Conservation (phyloP, 2,329 filamentous ascomycete genomes). For the Furcasterigmium sp. region DNA sequence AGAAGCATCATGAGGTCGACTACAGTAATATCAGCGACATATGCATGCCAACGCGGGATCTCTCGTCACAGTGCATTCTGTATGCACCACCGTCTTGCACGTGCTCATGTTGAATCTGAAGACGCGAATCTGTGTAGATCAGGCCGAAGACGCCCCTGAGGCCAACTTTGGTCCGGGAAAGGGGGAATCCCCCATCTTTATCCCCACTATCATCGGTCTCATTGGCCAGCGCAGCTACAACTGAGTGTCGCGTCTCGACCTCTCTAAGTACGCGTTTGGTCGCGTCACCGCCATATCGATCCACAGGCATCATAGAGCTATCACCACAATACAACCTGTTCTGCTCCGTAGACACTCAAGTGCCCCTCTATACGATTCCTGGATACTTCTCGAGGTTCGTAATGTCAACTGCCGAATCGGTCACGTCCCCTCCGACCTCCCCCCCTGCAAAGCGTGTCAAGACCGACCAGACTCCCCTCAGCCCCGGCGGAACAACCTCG, state of each 20-base stretch:
- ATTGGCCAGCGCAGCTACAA: not conserved
- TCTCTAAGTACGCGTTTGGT: slow-evolving; percentile 8
- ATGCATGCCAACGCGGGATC: too few species aligned
- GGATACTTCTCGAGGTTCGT: slow-evolving; percentile 4
- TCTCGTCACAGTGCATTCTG: too few species aligned
- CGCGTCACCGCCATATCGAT: slow-evolving; percentile 19
- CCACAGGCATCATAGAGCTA: too few species aligned
- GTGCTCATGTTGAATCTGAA: too few species aligned
- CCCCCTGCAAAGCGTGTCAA: slow-evolving; percentile 79
- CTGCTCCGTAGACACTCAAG: not conserved
- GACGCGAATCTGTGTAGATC: too few species aligned
- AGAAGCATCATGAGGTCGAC: not conserved
- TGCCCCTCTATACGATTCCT: slow-evolving; percentile 1
- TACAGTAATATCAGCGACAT: too few species aligned
- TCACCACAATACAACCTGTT: not conserved
- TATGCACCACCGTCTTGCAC: not conserved
- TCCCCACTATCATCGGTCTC: not conserved
- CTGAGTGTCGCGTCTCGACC: too few species aligned
- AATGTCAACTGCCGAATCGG: slow-evolving; percentile 22
- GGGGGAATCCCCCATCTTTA: too few species aligned
- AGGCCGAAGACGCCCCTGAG: too few species aligned
- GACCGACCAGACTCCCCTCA: slow-evolving; percentile 30
- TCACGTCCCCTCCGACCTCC: slow-evolving; percentile 58
- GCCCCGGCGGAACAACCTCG: slow-evolving; percentile 15
- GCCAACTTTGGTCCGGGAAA: too few species aligned